Conservation (phyloP, 768 basidiomycete genomes). For the Leccinum uliginosum region DNA sequence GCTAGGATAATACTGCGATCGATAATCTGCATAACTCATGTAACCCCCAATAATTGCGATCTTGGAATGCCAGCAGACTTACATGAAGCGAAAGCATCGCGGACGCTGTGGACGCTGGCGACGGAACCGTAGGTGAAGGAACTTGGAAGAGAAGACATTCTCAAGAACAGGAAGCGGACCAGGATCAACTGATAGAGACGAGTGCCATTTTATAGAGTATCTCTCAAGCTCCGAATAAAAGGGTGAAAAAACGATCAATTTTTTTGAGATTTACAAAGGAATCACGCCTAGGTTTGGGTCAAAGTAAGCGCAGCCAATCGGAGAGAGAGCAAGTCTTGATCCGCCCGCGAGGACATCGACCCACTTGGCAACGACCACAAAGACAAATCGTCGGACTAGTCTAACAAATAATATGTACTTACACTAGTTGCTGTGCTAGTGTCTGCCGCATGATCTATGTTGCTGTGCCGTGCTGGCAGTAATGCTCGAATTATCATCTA, state of each 20-base stretch:
- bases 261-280: neutral
- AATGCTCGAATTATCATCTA: too few relatives aligned
- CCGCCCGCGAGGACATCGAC: too few relatives aligned
- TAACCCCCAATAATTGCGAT: neutral
- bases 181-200: neutral
- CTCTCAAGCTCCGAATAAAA: slow-evolving; percentile 6
- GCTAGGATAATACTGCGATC: slow-evolving; percentile 63
- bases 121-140: slow-evolving; percentile 45
- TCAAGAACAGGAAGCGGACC: neutral
- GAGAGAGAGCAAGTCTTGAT: slow-evolving; percentile 1
- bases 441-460: too few relatives aligned
- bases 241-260: neutral
- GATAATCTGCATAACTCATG: slow-evolving; percentile 46
- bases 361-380: too few relatives aligned
- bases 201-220: neutral
- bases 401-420: too few relatives aligned
- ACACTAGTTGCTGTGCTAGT: too few relatives aligned
- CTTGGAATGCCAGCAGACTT: slow-evolving; percentile 17
- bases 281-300: neutral
- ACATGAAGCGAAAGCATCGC: slow-evolving; percentile 62
- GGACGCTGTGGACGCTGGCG: slow-evolving; percentile 45
- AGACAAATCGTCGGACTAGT: neutral
- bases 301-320: slow-evolving; percentile 7
- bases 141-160: slow-evolving; percentile 48
- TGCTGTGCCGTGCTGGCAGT: too few relatives aligned